A percentile compares a stretch with the other conserved stretches of the same genome.
Conservation (phyloP, 306 rosid genomes). For the Glycine tomentella region DNA sequence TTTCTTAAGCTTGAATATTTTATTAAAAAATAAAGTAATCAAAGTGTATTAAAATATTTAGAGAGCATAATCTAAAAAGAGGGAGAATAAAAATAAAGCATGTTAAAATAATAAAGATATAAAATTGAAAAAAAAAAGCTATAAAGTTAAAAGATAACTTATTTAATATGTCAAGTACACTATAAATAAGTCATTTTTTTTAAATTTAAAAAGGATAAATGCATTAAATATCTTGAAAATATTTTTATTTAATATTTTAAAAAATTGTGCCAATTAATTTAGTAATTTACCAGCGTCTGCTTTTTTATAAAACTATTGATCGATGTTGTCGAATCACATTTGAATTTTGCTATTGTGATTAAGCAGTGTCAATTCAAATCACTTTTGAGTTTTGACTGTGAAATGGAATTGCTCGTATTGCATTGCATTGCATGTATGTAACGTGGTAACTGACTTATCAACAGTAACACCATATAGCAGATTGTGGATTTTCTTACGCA, state of each 20-base stretch:
- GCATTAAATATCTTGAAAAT: neutral
- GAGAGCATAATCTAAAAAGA: too few relatives aligned
- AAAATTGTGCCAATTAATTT: neutral
- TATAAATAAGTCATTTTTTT: too few relatives aligned
- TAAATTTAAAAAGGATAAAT: neutral
- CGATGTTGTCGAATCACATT: neutral
- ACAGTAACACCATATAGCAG: conserved; percentile 50
- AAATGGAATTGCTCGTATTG: conserved; percentile 81
- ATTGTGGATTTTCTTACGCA: conserved; percentile 58
- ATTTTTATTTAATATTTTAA: neutral
- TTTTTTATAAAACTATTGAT: neutral
- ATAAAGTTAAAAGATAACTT: too few relatives aligned
- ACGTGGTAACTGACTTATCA: conserved; percentile 68
- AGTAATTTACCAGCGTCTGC: neutral
- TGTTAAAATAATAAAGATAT: too few relatives aligned
- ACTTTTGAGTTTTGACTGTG: conserved; percentile 43
- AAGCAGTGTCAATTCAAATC: neutral
- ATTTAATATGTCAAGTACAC: neutral
- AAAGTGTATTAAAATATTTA: too few relatives aligned
- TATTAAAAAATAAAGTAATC: too few relatives aligned
- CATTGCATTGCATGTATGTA: conserved; percentile 35
- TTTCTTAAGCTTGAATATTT: too few relatives aligned
- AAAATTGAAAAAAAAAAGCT: too few relatives aligned
- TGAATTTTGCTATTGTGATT: conserved; percentile 7
- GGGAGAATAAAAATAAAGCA: too few relatives aligned